These are phyloP conservation scores for Stropharia rugosoannulata DNA, from an alignment of 768 basidiomycete species.

Conservation along the genomic window DNA sequence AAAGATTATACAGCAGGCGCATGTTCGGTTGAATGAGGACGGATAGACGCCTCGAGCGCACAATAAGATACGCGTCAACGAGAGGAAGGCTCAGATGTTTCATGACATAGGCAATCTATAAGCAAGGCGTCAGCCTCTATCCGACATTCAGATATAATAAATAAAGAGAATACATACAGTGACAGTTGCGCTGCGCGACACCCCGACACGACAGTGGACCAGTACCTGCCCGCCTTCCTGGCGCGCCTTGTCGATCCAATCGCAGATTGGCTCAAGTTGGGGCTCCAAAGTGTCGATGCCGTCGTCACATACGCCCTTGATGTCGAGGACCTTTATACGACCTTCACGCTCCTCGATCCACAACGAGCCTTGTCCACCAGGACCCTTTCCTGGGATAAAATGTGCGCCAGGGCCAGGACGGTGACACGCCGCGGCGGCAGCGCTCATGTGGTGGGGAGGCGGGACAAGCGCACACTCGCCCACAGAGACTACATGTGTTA, in stretches of 20 bases:
- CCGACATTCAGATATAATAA: not conserved
- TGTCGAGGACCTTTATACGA: slow-evolving; percentile 87
- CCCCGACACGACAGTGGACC: slow-evolving; percentile 99
- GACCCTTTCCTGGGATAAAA: slow-evolving; percentile 43
- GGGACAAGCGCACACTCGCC: slow-evolving; percentile 93
- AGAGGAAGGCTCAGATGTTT: slow-evolving; percentile 82
- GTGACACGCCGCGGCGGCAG: slow-evolving; percentile 21
- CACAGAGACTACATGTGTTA: slow-evolving; percentile 96
- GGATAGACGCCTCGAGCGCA: slow-evolving; percentile 84
- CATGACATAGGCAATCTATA: slow-evolving; percentile 96
- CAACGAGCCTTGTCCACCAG: slow-evolving; percentile 65
- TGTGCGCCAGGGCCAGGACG: slow-evolving; percentile 31
- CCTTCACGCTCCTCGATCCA: slow-evolving; percentile 90
- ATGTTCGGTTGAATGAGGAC: slow-evolving; percentile 96
- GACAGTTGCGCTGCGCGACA: slow-evolving; percentile 90
- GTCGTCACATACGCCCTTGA: slow-evolving; percentile 92
- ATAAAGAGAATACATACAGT: slow-evolving; percentile 49
- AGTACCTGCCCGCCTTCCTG: slow-evolving; percentile 84
- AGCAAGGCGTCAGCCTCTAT: not conserved
- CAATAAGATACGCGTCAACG: slow-evolving; percentile 92
- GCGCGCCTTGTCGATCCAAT: slow-evolving; percentile 90
- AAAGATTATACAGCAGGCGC: slow-evolving; percentile 91
- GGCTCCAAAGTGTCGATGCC: slow-evolving; percentile 94
- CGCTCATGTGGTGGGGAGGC: slow-evolving; percentile 49
- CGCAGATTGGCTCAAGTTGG: slow-evolving; percentile 83